phyloP scores from a whole-genome alignment of 768 basidiomycete species.

The Cyclocybe cylindracea region DNA sequence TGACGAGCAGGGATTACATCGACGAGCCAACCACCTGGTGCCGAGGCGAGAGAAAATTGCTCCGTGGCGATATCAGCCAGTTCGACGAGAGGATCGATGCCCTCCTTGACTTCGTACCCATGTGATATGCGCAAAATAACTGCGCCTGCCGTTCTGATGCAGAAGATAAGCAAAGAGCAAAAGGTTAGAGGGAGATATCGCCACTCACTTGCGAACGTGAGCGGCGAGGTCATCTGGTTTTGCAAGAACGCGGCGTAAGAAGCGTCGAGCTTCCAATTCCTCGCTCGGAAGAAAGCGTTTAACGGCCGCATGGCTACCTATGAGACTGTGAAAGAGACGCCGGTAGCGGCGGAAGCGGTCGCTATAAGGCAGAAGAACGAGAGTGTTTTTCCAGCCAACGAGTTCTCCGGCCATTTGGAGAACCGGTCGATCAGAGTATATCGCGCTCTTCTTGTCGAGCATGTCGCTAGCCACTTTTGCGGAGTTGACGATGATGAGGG shows the following conservation, averaged over 20 bases:
- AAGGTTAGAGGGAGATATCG: neutral
- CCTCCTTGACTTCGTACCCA: slow-evolving; percentile 53
- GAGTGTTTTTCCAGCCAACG: slow-evolving; percentile 58
- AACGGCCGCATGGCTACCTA: slow-evolving; percentile 45
- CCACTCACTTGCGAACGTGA: slow-evolving; percentile 49
- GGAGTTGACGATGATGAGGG: slow-evolving; percentile 57
- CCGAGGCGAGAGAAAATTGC: slow-evolving; percentile 54
- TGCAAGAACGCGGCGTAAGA: slow-evolving; percentile 46
- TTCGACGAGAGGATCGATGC: slow-evolving; percentile 50
- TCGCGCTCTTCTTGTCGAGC: slow-evolving; percentile 65
- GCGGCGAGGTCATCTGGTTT: slow-evolving; percentile 46
- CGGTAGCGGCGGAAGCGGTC: slow-evolving; percentile 57
- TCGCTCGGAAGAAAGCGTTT: slow-evolving; percentile 44
- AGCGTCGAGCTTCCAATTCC: slow-evolving; percentile 47
- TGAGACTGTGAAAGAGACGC: slow-evolving; percentile 50
- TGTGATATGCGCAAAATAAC: slow-evolving; percentile 54
- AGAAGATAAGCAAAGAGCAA: slow-evolving; percentile 6
- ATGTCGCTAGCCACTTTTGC: slow-evolving; percentile 52
- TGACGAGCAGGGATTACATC: slow-evolving; percentile 51
- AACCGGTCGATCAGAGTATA: slow-evolving; percentile 68
- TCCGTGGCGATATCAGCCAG: slow-evolving; percentile 56
- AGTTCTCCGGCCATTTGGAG: slow-evolving; percentile 56
- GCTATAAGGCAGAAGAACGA: slow-evolving; percentile 57
- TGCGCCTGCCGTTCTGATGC: slow-evolving; percentile 48
- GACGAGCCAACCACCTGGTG: slow-evolving; percentile 52